Evolutionary conservation across 345 rosid species (phyloP).

Genomic region (Euphorbia pulcherrima): DNA sequence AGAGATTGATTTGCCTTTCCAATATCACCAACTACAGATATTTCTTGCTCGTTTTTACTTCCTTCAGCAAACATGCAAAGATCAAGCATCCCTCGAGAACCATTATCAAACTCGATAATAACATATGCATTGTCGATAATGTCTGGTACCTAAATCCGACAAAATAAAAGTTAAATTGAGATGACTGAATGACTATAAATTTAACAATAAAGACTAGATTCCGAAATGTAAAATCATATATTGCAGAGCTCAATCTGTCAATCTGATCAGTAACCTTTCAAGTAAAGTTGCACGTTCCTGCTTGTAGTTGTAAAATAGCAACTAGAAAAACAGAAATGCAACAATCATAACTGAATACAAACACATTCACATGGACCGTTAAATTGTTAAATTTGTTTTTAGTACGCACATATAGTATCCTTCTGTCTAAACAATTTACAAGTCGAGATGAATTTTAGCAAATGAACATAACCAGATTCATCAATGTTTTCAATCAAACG

Average conservation of each 20-base stretch:
- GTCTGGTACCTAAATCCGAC: slow-evolving; percentile 62
- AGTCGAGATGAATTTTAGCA: not conserved
- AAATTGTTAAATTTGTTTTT: not conserved
- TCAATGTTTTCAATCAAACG: not conserved
- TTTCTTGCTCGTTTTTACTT: slow-evolving; percentile 91
- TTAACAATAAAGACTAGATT: slow-evolving; percentile 5
- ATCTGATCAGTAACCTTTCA: slow-evolving; percentile 1
- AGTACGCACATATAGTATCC: not conserved
- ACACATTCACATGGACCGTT: not conserved
- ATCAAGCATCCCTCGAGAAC: slow-evolving; percentile 86
- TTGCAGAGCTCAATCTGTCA: slow-evolving; percentile 1
- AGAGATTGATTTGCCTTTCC: slow-evolving; percentile 51
- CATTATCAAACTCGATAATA: slow-evolving; percentile 80
- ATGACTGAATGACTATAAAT: not conserved
- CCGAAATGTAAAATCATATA: not conserved
- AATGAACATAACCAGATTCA: not conserved
- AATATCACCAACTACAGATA: slow-evolving; percentile 65
- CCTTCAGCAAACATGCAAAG: slow-evolving; percentile 99
- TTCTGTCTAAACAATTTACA: not conserved
- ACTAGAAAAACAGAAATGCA: not conserved
- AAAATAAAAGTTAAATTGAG: not conserved
- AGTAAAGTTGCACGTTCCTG: not conserved
- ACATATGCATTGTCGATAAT: slow-evolving; percentile 89
- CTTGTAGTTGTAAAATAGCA: not conserved
- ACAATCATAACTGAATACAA: not conserved